Conservation (phyloP, 139 green algal genomes). For the Mesotaenium endlicherianum region DNA sequence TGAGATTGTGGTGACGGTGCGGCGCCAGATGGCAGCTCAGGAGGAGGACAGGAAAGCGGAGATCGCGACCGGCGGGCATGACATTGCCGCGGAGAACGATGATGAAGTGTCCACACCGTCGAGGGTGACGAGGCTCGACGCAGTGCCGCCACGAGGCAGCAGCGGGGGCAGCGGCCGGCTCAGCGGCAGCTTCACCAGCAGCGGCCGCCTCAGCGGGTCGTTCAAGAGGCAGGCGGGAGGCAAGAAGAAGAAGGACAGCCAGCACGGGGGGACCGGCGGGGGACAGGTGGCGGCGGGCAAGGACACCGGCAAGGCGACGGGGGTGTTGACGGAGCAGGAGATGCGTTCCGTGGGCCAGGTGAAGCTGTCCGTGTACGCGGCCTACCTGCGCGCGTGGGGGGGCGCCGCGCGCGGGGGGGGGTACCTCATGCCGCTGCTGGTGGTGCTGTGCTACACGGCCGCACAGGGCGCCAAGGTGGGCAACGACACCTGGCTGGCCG, state of each 20-base stretch:
- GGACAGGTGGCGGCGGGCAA: background rate
- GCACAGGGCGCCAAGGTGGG: conserved; percentile 36
- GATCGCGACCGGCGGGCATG: no score
- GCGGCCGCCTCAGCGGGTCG: background rate
- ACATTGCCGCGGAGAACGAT: no score
- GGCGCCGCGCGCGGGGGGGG: background rate
- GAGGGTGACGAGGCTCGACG: no score
- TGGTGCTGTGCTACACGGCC: conserved; percentile 16
- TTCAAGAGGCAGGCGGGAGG: background rate
- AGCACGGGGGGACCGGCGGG: background rate
- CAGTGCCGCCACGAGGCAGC: no score
- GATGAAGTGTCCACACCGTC: no score
- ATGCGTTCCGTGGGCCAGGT: conserved; percentile 62
- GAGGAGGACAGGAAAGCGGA: no score
- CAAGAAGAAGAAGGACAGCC: background rate
- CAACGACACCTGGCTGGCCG: conserved; percentile 43
- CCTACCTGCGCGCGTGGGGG: conserved; percentile 59
- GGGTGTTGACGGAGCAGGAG: conserved; percentile 64
- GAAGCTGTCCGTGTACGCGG: conserved; percentile 53
- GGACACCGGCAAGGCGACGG: background rate
- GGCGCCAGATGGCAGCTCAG: no score
- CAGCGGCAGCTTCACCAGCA: background rate
- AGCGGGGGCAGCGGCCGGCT: background rate
- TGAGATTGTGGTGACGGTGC: no score
- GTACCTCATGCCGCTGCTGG: conserved; percentile 29